These are phyloP conservation scores for Stipa capillata DNA, from an alignment of 176 grass and related monocot species.

Conservation along the genomic window DNA sequence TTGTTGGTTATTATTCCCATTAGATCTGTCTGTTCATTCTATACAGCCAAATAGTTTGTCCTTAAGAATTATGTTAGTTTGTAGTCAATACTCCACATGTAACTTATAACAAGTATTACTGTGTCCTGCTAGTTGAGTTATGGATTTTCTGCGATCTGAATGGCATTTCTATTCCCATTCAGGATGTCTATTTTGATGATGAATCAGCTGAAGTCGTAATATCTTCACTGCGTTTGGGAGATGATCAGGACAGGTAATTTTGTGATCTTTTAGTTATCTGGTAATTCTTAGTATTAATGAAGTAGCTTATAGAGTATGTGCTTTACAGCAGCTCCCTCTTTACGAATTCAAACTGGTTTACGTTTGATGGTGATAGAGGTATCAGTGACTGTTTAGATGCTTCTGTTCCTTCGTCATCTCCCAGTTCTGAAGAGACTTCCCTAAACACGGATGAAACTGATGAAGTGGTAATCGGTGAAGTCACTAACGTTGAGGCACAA, in stretches of 20 bases:
- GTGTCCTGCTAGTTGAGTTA: too few species aligned
- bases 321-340: conserved; percentile 52
- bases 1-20: not conserved
- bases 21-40: not conserved
- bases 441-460: conserved; percentile 12
- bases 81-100: not conserved
- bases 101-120: too few species aligned
- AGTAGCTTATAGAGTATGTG: conserved; percentile 7
- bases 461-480: conserved; percentile 22
- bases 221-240: conserved; percentile 66
- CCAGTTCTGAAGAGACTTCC: conserved; percentile 23
- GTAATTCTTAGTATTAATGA: not conserved
- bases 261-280: not conserved
- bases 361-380: conserved; percentile 72
- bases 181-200: conserved; percentile 90
- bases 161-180: too few species aligned
- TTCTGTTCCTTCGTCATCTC: conserved; percentile 46
- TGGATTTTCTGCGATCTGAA: too few species aligned
- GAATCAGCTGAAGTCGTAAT: too few species aligned
- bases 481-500: not conserved
- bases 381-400: conserved; percentile 35
- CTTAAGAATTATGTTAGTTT: not conserved
- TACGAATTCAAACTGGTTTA: conserved; percentile 83
- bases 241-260: conserved; percentile 60
- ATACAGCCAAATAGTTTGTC: not conserved